These are phyloP conservation scores for Neurospora tetraspora DNA, from an alignment of 495 filamentous ascomycete genomes.

Conservation along the genomic window DNA sequence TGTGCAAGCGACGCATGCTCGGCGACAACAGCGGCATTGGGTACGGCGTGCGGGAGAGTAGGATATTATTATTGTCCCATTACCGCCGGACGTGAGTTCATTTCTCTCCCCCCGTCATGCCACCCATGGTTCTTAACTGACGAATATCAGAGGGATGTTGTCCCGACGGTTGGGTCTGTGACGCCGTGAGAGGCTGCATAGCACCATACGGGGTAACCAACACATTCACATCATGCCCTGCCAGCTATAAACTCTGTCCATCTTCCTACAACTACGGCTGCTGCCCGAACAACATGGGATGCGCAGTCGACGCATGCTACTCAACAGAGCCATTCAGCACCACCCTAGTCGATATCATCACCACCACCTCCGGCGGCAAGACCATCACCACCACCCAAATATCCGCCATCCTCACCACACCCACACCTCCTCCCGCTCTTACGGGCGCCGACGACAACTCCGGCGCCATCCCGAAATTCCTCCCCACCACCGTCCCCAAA, in stretches of 20 bases:
- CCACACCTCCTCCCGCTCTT: slow-evolving; percentile 12
- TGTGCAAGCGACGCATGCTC: slow-evolving; percentile 35
- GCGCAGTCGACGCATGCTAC: slow-evolving; percentile 29
- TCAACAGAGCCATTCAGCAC: slow-evolving; percentile 22
- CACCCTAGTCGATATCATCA: slow-evolving; percentile 21
- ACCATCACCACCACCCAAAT: slow-evolving; percentile 21
- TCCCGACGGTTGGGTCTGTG: slow-evolving; percentile 28
- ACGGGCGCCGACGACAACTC: not conserved
- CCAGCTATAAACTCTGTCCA: slow-evolving; percentile 28
- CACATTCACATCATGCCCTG: slow-evolving; percentile 18
- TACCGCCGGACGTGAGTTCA: slow-evolving; percentile 13
- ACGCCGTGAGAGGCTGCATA: slow-evolving; percentile 12
- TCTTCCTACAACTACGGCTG: slow-evolving; percentile 30
- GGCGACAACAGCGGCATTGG: slow-evolving; percentile 29
- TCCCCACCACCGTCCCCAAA: slow-evolving; percentile 31
- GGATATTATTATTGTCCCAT: slow-evolving; percentile 26
- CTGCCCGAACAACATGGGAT: slow-evolving; percentile 29
- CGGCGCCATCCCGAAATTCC: slow-evolving; percentile 22
- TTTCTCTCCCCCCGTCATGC: too few relatives aligned
- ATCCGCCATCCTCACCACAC: slow-evolving; percentile 17
- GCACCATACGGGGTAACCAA: slow-evolving; percentile 19
- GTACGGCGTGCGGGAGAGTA: slow-evolving; percentile 23
- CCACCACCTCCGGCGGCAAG: slow-evolving; percentile 21
- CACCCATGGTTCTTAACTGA: not conserved
- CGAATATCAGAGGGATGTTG: slow-evolving; percentile 22